Evolutionary conservation across 2,329 filamentous ascomycete species (phyloP).

Genomic region (Fusarium temperatum): DNA sequence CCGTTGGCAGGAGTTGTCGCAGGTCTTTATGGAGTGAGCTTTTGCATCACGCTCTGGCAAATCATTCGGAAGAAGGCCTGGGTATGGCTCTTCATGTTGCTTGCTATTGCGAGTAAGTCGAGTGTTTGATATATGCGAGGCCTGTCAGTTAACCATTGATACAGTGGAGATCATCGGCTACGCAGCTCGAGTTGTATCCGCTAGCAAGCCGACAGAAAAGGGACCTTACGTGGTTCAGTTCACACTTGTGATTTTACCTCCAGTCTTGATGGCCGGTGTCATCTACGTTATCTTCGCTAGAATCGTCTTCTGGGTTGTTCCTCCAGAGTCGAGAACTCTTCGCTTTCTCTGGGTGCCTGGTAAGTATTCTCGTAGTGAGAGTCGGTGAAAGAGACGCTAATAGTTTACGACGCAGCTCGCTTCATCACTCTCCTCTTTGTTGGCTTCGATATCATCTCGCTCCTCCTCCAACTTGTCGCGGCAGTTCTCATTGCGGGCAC

Average conservation of each 20-base stretch:
- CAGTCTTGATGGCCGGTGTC: constrained; percentile 39
- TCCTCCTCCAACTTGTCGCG: constrained; percentile 51
- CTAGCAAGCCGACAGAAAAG: constrained; percentile 21
- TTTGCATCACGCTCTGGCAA: constrained; percentile 24
- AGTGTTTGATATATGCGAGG: rapidly evolving
- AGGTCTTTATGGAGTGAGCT: constrained; percentile 28
- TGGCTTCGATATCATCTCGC: constrained; percentile 50
- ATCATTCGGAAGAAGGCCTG: constrained; percentile 29
- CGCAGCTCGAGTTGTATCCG: constrained; percentile 22
- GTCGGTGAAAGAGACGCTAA: rapidly evolving
- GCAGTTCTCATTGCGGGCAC: constrained; percentile 53
- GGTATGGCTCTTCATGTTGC: constrained; percentile 33
- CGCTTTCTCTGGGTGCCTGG: constrained; percentile 36
- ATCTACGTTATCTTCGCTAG: constrained; percentile 40
- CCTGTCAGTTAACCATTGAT: not conserved
- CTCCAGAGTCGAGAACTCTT: constrained; percentile 25
- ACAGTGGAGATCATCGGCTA: constrained; percentile 33
- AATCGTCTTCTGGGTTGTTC: constrained; percentile 38
- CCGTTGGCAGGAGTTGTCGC: constrained; percentile 30
- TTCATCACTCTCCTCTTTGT: constrained; percentile 52
- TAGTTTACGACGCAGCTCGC: not conserved
- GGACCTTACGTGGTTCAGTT: constrained; percentile 35
- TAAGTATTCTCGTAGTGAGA: not conserved
- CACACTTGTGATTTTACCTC: constrained; percentile 31
- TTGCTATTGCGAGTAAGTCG: constrained; percentile 31